Conservation (phyloP, 345 rosid genomes). For the Gossypium anomalum region DNA sequence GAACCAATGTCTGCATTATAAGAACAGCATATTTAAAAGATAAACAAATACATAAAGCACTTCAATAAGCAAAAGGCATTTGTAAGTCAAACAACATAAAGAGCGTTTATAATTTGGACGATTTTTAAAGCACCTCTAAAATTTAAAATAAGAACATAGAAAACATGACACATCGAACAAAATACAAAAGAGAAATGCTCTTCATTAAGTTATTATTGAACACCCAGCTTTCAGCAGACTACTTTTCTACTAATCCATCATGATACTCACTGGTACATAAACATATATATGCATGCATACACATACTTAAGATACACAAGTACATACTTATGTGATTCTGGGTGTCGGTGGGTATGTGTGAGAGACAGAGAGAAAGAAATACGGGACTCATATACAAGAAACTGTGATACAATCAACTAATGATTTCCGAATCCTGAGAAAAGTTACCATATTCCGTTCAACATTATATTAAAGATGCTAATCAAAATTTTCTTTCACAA, state of each 20-base stretch:
- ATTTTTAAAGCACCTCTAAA: not conserved
- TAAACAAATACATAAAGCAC: not conserved
- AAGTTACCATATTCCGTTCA: not conserved
- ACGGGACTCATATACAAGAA: not conserved
- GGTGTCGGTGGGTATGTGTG: not conserved
- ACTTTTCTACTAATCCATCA: not conserved
- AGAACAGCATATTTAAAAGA: conserved; percentile 8
- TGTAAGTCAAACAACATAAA: not conserved
- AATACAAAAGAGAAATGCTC: not conserved
- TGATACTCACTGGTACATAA: not conserved
- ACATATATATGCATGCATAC: not conserved
- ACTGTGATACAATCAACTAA: not conserved
- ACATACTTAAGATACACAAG: not conserved
- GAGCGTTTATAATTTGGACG: not conserved
- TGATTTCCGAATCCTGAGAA: not conserved
- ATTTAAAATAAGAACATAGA: not conserved
- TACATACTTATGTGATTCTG: too few relatives aligned
- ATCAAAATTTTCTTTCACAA: not conserved
- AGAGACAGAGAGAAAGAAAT: not conserved
- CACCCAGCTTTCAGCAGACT: not conserved
- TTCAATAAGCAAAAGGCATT: not conserved
- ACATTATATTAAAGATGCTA: not conserved
- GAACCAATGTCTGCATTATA: conserved; percentile 73
- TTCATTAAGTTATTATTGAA: not conserved
- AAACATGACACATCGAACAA: not conserved